Percentiles rank a stretch among this genome's conserved stretches.
Conservation (phyloP, 1,139 yeast genomes). For the Scheffersomyces parashehatae region DNA sequence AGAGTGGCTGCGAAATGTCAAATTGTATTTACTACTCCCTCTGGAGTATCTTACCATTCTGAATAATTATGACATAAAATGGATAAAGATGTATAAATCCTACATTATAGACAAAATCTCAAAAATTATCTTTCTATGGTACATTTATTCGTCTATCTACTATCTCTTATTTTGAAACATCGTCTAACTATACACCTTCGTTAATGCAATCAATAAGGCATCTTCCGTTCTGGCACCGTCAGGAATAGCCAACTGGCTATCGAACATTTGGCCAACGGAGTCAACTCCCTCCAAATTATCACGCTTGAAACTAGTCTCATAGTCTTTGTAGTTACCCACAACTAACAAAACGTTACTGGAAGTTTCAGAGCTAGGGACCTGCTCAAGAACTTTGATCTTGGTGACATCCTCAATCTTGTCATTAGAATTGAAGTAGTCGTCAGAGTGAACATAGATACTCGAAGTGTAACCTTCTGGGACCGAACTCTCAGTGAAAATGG, state of each 20-base stretch:
- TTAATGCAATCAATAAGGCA: slow-evolving; percentile 61
- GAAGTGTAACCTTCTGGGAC: slow-evolving; percentile 67
- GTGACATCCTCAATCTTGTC: slow-evolving; percentile 15
- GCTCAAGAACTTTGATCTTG: slow-evolving; percentile 12
- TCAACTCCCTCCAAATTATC: slow-evolving; percentile 56
- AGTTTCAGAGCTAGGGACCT: slow-evolving; percentile 8
- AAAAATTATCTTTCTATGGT: too few relatives aligned
- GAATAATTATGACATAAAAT: too few relatives aligned
- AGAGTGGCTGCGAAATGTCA: too few relatives aligned
- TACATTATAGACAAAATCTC: too few relatives aligned
- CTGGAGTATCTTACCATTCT: too few relatives aligned
- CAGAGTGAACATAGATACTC: slow-evolving; percentile 65
- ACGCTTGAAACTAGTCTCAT: slow-evolving; percentile 49
- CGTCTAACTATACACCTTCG: slow-evolving; percentile 29
- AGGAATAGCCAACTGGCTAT: slow-evolving; percentile 58
- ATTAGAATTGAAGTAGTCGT: slow-evolving; percentile 51
- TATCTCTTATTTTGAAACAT: background rate
- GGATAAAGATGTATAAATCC: too few relatives aligned
- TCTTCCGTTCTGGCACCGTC: slow-evolving; percentile 68
- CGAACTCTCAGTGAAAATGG: slow-evolving; percentile 70
- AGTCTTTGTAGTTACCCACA: slow-evolving; percentile 63
- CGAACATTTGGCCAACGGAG: slow-evolving; percentile 64
- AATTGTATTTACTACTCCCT: too few relatives aligned
- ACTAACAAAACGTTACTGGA: slow-evolving; percentile 46
- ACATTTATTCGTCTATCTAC: too few relatives aligned